phyloP scores from a whole-genome alignment of 2,329 filamentous ascomycete species.

The Lasiodiplodia sp. region DNA sequence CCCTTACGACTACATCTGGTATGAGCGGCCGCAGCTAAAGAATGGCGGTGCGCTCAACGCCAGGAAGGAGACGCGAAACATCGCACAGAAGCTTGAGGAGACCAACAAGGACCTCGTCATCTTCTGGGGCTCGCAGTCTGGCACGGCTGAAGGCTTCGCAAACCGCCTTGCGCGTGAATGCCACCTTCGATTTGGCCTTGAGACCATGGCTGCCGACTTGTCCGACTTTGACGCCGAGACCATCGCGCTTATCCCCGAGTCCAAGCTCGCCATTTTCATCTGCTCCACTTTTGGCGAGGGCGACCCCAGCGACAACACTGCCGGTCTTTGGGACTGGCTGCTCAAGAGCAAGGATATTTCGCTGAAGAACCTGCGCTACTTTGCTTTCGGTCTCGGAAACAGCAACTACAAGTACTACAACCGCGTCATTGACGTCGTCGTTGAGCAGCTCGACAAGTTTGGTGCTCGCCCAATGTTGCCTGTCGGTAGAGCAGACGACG shows the following conservation, averaged over 20 bases:
- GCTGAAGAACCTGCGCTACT: conserved; percentile 45
- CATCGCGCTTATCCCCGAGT: conserved; percentile 41
- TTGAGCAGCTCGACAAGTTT: conserved; percentile 41
- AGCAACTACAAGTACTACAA: conserved; percentile 59
- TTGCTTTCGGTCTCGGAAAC: conserved; percentile 56
- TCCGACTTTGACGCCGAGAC: conserved; percentile 57
- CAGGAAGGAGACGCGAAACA: conserved; percentile 53
- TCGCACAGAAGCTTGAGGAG: conserved; percentile 54
- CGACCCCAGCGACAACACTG: conserved; percentile 49
- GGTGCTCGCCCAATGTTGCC: conserved; percentile 45
- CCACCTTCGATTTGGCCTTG: conserved; percentile 49
- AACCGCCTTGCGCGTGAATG: conserved; percentile 51
- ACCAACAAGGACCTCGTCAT: conserved; percentile 47
- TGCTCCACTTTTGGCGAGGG: conserved; percentile 50
- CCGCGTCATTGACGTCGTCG: conserved; percentile 49
- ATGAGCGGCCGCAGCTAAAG: conserved; percentile 57
- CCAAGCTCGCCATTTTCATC: conserved; percentile 45
- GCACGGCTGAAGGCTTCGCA: conserved; percentile 55
- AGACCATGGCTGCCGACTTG: conserved; percentile 53
- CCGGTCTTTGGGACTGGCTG: conserved; percentile 46
- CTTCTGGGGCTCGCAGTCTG: conserved; percentile 60
- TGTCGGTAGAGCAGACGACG: conserved; percentile 51
- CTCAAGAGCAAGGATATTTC: conserved; percentile 35
- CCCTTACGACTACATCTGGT: conserved; percentile 58
- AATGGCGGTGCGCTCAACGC: conserved; percentile 37